phyloP scores from a whole-genome alignment of 371 early-diverging fungal species.

The Dichotomocladium elegans region DNA sequence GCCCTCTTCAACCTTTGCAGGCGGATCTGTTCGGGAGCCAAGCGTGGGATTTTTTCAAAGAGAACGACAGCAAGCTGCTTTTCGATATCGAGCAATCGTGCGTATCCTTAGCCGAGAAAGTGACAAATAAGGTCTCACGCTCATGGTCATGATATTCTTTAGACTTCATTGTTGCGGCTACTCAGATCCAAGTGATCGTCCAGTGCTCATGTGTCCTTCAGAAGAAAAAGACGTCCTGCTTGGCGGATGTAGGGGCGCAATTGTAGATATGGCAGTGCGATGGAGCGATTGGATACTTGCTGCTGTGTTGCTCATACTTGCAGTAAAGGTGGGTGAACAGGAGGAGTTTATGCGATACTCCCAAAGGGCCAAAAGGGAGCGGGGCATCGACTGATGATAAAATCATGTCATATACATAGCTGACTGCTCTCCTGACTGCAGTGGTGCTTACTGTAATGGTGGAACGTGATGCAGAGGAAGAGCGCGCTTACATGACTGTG shows the following conservation, averaged over 20 bases:
- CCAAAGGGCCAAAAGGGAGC: no score
- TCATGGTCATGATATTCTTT: no score
- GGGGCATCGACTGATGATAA: no score
- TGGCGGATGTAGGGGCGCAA: conserved; percentile 2
- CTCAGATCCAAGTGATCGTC: neutral
- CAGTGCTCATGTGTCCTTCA: neutral
- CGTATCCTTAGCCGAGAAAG: no score
- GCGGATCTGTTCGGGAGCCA: conserved; percentile 23
- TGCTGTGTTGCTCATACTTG: neutral
- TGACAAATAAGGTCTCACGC: no score
- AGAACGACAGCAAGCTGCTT: conserved; percentile 21
- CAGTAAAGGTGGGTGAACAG: neutral
- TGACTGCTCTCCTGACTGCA: conserved; percentile 5
- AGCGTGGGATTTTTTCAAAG: conserved; percentile 27
- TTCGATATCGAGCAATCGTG: conserved; percentile 25
- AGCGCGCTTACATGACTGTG: conserved; percentile 8
- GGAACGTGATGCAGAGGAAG: conserved; percentile 10
- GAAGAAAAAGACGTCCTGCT: neutral
- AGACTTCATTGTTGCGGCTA: conserved; percentile 11
- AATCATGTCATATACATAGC: neutral
- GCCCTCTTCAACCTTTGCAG: conserved; percentile 9
- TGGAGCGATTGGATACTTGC: conserved; percentile 7
- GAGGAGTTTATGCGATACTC: no score
- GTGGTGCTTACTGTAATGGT: conserved; percentile 11
- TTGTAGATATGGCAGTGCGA: neutral